Conservation (phyloP, 2,329 filamentous ascomycete species). For the Akanthomyces muscarius region DNA sequence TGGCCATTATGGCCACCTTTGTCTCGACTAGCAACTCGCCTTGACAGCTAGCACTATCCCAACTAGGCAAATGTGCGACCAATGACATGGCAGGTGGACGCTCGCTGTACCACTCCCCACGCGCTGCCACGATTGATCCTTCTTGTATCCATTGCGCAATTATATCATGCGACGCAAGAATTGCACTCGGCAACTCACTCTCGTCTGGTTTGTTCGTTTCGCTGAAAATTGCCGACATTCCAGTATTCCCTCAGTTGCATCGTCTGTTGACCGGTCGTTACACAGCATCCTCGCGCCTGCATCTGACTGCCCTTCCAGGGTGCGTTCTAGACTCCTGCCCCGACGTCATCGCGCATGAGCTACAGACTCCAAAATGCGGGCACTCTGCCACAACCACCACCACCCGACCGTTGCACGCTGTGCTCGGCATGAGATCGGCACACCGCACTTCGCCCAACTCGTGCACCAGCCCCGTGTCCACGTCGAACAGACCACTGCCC, state of each 20-base stretch:
- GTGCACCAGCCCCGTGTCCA: conserved; percentile 4
- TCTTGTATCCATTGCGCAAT: neutral
- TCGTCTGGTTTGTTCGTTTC: neutral
- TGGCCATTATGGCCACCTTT: neutral
- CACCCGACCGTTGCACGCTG: conserved; percentile 2
- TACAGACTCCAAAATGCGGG: conserved; percentile 10
- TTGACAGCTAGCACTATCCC: neutral
- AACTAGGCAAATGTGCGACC: neutral
- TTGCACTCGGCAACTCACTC: neutral
- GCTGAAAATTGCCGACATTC: neutral
- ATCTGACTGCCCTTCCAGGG: conserved; percentile 1
- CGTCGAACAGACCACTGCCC: neutral
- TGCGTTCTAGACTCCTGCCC: conserved; percentile 13
- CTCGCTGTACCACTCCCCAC: neutral
- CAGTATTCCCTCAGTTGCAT: conserved; percentile 5
- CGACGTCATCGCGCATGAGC: conserved; percentile 14
- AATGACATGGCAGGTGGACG: neutral
- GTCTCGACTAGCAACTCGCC: neutral
- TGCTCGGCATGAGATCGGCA: conserved; percentile 7
- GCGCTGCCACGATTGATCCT: neutral
- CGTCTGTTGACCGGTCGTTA: conserved; percentile 4
- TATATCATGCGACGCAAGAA: neutral
- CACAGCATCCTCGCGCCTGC: conserved; percentile 8
- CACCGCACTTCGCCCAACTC: conserved; percentile 5
- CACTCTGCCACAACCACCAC: neutral